Percentiles rank a stretch among this genome's conserved stretches.
These are phyloP conservation scores for Lumnitzera littorea DNA, from an alignment of 345 rosid genomes.

Conservation along the genomic window DNA sequence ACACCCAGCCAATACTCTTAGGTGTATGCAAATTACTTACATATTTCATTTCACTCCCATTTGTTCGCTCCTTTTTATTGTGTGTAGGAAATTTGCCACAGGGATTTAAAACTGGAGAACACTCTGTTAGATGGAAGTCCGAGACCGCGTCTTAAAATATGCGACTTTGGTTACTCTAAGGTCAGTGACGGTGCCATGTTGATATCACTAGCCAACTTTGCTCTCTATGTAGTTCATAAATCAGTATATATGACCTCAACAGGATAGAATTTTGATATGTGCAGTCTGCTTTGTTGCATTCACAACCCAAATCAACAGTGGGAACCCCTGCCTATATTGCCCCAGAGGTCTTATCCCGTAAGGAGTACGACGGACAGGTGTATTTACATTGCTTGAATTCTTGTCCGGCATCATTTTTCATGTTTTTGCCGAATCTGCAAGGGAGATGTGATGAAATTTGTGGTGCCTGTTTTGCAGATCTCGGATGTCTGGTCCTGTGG, in stretches of 20 bases:
- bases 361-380: conserved; percentile 75
- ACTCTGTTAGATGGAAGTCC: conserved; percentile 19
- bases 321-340: conserved; percentile 79
- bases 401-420: not conserved
- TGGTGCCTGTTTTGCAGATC: conserved; percentile 17
- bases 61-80: not conserved
- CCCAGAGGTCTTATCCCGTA: conserved; percentile 58
- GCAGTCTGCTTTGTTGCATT: conserved; percentile 63
- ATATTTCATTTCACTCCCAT: not conserved
- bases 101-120: conserved; percentile 21
- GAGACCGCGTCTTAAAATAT: conserved; percentile 15
- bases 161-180: conserved; percentile 23
- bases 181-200: conserved; percentile 3
- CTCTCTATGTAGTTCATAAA: no score
- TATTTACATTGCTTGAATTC: not conserved
- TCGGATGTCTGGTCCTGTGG: conserved; percentile 87
- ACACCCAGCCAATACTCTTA: no score
- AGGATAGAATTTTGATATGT: not conserved
- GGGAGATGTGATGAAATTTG: not conserved
- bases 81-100: conserved; percentile 18
- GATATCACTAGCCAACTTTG: not conserved
- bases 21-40: no score
- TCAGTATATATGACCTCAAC: no score
- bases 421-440: not conserved
- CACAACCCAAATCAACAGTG: conserved; percentile 67